These are phyloP conservation scores for Holtermanniella nyarrowii DNA, from an alignment of 768 basidiomycete genomes.

Conservation along the genomic window DNA sequence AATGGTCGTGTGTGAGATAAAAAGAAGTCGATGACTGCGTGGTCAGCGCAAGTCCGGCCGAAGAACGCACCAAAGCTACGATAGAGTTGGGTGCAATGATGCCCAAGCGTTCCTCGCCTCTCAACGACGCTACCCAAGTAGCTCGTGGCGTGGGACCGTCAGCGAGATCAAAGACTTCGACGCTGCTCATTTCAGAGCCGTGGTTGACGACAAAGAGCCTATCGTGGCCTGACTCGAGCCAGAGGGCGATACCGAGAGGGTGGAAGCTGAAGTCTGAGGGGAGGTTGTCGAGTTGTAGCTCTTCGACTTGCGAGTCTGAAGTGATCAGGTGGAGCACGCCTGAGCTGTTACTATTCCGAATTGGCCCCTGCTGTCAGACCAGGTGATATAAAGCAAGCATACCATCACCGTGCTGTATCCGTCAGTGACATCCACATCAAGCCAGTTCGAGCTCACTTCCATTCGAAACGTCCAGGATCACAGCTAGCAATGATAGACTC, in stretches of 20 bases:
- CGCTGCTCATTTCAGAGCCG: neutral
- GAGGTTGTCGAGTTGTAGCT: neutral
- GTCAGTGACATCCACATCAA: neutral
- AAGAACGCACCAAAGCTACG: neutral
- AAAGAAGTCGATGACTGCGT: neutral
- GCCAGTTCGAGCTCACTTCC: neutral
- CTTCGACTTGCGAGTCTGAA: neutral
- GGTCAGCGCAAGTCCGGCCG: neutral
- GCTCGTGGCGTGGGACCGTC: too few species aligned
- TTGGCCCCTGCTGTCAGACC: neutral
- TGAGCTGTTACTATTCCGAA: neutral
- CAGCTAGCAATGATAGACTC: neutral
- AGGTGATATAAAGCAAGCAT: neutral
- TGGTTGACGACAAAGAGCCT: neutral
- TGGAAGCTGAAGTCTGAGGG: neutral
- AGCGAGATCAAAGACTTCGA: neutral
- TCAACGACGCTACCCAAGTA: neutral
- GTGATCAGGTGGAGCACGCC: neutral
- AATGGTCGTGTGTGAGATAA: neutral
- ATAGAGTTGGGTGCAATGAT: neutral
- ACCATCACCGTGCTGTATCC: neutral
- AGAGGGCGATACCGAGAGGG: neutral
- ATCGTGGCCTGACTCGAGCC: neutral
- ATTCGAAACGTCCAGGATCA: neutral
- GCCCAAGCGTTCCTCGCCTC: neutral